Evolutionary conservation across 1,139 yeast genomes (phyloP).

Genomic region (Candida frijolesensis): DNA sequence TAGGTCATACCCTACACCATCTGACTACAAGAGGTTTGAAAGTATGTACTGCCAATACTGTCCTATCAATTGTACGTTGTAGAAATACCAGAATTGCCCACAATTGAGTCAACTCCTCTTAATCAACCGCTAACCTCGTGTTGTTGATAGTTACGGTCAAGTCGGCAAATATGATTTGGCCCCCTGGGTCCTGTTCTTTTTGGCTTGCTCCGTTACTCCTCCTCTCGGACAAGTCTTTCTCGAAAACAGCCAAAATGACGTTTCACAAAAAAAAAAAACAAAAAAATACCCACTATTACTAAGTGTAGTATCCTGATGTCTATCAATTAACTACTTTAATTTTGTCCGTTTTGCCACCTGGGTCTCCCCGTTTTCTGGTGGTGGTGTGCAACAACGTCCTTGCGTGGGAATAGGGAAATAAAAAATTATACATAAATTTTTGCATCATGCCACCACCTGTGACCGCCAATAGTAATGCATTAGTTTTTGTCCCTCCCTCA

Average conservation of each 20-base stretch:
- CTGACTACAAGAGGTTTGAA: background rate
- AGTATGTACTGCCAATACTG: too few relatives aligned
- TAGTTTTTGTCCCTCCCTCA: too few relatives aligned
- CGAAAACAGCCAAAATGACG: background rate
- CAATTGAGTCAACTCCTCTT: background rate
- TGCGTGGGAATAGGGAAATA: too few relatives aligned
- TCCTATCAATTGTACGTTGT: too few relatives aligned
- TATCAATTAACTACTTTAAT: background rate
- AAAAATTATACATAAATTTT: too few relatives aligned
- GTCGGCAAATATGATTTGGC: background rate
- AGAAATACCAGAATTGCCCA: too few relatives aligned
- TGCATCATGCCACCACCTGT: too few relatives aligned
- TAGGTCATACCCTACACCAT: background rate
- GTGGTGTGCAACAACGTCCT: too few relatives aligned
- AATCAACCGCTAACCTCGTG: background rate
- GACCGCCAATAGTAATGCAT: too few relatives aligned
- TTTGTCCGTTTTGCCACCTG: background rate
- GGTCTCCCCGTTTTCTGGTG: too few relatives aligned
- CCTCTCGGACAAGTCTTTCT: conserved; percentile 1
- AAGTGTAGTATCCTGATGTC: background rate
- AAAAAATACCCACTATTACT: background rate
- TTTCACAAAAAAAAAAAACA: background rate
- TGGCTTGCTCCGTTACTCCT: background rate
- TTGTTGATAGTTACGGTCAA: background rate
- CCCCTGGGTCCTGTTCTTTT: background rate